Evolutionary conservation across 2,329 filamentous ascomycete genomes (phyloP).

Genomic region (Acephala macrosclerotiorum): DNA sequence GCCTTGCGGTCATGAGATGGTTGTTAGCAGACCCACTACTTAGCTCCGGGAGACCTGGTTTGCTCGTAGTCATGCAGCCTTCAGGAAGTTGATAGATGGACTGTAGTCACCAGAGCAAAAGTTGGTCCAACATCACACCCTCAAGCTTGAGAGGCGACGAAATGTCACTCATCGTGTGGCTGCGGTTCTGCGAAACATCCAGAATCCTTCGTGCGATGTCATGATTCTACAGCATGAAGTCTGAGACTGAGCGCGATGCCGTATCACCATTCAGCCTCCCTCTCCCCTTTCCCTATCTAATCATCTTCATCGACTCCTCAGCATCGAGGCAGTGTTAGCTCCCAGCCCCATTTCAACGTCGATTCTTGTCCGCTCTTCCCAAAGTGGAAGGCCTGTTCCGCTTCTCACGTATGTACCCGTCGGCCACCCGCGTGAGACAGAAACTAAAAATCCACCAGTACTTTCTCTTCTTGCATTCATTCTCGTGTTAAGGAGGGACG

Average conservation of each 20-base stretch:
- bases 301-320: background rate
- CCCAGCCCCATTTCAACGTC: background rate
- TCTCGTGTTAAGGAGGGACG: too few species aligned
- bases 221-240: background rate
- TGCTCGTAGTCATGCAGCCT: background rate
- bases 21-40: background rate
- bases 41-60: background rate
- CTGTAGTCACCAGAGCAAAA: conserved; percentile 1
- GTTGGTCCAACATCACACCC: background rate
- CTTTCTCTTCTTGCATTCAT: background rate
- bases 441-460: background rate
- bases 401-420: background rate
- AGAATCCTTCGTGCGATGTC: background rate
- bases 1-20: conserved; percentile 3
- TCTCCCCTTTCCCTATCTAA: background rate
- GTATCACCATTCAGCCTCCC: background rate
- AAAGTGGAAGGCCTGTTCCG: background rate
- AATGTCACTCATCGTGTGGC: background rate
- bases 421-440: background rate
- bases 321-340: background rate
- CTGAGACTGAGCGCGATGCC: background rate
- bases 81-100: background rate
- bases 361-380: background rate
- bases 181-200: background rate
- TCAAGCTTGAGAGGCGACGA: background rate